phyloP scores from a whole-genome alignment of 2,329 filamentous ascomycete genomes.

The Claviceps digitariae region DNA sequence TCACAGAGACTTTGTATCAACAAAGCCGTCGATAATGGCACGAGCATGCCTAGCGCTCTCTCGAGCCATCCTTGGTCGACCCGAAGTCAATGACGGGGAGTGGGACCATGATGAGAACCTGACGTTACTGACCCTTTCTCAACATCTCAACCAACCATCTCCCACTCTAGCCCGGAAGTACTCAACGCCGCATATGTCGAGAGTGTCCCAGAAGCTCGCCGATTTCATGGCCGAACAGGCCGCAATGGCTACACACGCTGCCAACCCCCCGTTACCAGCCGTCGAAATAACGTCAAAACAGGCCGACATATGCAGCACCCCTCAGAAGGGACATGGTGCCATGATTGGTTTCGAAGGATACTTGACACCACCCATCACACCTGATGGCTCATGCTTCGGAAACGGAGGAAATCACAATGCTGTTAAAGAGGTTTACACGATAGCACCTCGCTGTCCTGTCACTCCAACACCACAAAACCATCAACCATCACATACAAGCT shows the following conservation, averaged over 20 bases:
- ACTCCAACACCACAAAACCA: constrained; percentile 41
- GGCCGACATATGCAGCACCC: constrained; percentile 59
- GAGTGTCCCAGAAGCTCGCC: constrained; percentile 40
- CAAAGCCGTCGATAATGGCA: constrained; percentile 80
- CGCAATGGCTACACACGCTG: constrained; percentile 35
- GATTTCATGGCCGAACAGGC: constrained; percentile 48
- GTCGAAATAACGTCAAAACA: constrained; percentile 37
- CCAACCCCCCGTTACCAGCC: constrained; percentile 47
- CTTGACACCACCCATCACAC: constrained; percentile 75
- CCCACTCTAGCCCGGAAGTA: constrained; percentile 47
- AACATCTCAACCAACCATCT: constrained; percentile 45
- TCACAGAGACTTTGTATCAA: constrained; percentile 92
- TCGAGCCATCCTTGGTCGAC: constrained; percentile 69
- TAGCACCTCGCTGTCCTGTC: constrained; percentile 44
- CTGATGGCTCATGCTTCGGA: constrained; percentile 49
- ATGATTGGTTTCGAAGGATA: constrained; percentile 58
- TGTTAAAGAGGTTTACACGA: constrained; percentile 32
- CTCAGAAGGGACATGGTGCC: constrained; percentile 59
- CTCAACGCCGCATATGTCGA: constrained; percentile 37
- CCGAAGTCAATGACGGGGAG: constrained; percentile 60
- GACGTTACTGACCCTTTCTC: constrained; percentile 46
- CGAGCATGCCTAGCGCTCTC: constrained; percentile 75
- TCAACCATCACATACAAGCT: constrained; percentile 12
- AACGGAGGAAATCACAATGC: constrained; percentile 17
- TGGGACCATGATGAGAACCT: constrained; percentile 64